These are phyloP conservation scores for Tuber brumale DNA, from an alignment of 495 filamentous ascomycete species.

Conservation along the genomic window DNA sequence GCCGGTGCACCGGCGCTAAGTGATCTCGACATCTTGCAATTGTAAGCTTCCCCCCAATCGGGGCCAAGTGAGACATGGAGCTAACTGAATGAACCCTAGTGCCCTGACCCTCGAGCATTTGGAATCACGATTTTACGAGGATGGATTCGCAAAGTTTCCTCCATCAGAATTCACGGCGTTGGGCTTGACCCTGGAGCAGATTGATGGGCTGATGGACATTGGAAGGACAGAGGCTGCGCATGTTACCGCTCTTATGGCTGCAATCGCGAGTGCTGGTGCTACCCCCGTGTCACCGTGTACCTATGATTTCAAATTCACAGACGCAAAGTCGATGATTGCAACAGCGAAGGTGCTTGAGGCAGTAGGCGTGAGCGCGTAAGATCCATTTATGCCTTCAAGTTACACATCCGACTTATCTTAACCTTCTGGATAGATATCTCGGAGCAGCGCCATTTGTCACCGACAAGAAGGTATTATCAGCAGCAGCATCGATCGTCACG, in stretches of 20 bases:
- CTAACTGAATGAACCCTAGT: conserved; percentile 40
- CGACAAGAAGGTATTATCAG: conserved; percentile 50
- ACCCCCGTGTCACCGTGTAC: conserved; percentile 55
- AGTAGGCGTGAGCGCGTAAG: conserved; percentile 54
- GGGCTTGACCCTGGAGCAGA: conserved; percentile 48
- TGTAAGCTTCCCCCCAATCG: conserved; percentile 48
- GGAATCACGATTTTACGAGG: conserved; percentile 56
- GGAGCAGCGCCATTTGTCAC: conserved; percentile 56
- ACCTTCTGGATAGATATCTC: conserved; percentile 45
- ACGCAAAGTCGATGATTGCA: conserved; percentile 54
- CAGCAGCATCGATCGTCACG: conserved; percentile 55
- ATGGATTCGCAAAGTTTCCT: conserved; percentile 57
- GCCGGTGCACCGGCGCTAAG: conserved; percentile 52
- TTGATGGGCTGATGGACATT: conserved; percentile 50
- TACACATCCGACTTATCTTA: neutral
- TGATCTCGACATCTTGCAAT: conserved; percentile 65
- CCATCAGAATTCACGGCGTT: conserved; percentile 54
- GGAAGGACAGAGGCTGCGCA: conserved; percentile 54
- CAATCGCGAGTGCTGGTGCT: conserved; percentile 52
- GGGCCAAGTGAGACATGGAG: conserved; percentile 8
- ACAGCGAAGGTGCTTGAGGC: conserved; percentile 58
- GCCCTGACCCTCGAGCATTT: conserved; percentile 61
- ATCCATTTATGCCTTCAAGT: neutral
- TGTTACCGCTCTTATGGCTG: conserved; percentile 52
- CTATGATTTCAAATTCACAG: conserved; percentile 59